phyloP scores from a whole-genome alignment of 2,329 filamentous ascomycete genomes.

The Colletotrichum karsti region DNA sequence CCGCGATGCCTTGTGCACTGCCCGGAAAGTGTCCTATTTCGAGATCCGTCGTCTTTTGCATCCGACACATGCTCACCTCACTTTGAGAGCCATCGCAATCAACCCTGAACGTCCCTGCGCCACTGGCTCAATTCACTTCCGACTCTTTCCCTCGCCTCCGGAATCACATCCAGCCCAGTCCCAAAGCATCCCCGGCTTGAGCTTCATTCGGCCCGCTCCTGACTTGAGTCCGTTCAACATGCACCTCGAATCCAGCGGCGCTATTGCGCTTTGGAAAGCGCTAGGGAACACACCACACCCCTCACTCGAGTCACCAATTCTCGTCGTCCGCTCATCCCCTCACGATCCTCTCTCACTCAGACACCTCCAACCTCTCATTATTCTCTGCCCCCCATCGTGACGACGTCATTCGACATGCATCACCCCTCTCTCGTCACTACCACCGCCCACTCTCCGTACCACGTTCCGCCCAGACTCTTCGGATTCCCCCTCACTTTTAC shows the following conservation, averaged over 20 bases:
- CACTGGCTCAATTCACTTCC: neutral
- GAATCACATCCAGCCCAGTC: neutral
- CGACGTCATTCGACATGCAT: conserved; percentile 27
- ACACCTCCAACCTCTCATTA: neutral
- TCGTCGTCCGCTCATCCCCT: neutral
- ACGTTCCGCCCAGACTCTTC: neutral
- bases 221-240: too few relatives aligned
- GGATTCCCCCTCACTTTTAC: neutral
- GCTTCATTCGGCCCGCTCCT: neutral
- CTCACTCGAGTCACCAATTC: neutral
- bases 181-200: neutral
- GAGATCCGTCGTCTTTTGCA: neutral
- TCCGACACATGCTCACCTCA: neutral
- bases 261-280: too few relatives aligned
- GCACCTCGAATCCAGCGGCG: too few relatives aligned
- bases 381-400: conserved; percentile 7
- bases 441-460: neutral
- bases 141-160: neutral
- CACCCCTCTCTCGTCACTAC: conserved; percentile 10
- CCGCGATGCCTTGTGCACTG: conserved; percentile 6
- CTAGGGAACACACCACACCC: neutral
- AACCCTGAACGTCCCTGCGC: neutral
- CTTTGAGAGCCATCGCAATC: neutral
- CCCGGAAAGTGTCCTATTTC: neutral
- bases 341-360: neutral